phyloP scores from a whole-genome alignment of 495 filamentous ascomycete species.

The Saxispiralis lemnorum region DNA sequence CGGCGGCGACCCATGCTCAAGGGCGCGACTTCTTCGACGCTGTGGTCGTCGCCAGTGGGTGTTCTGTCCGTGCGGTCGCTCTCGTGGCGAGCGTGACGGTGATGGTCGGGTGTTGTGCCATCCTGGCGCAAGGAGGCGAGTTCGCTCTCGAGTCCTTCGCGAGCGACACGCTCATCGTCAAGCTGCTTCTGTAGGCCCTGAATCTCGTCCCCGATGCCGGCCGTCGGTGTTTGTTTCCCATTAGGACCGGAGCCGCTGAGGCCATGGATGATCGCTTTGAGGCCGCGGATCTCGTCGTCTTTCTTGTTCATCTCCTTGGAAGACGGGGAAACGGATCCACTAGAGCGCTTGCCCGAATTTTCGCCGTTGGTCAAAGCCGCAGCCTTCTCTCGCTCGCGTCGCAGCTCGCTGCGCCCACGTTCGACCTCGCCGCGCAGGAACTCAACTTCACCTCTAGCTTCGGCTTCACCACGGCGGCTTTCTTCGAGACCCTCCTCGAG shows the following conservation, averaged over 20 bases:
- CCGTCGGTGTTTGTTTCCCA: neutral
- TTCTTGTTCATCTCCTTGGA: slow-evolving; percentile 77
- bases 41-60: neutral
- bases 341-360: neutral
- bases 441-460: slow-evolving; percentile 89
- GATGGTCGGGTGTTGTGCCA: slow-evolving; percentile 12
- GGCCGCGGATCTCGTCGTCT: slow-evolving; percentile 88
- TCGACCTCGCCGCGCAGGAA: slow-evolving; percentile 93
- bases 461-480: slow-evolving; percentile 86
- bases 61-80: slow-evolving; percentile 36
- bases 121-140: slow-evolving; percentile 11
- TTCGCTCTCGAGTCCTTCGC: no score
- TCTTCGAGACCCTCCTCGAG: slow-evolving; percentile 94
- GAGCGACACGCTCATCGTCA: slow-evolving; percentile 24
- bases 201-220: slow-evolving; percentile 28
- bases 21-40: no score
- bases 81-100: slow-evolving; percentile 30
- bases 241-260: slow-evolving; percentile 37
- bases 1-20: slow-evolving; percentile 5
- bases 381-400: slow-evolving; percentile 77
- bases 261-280: slow-evolving; percentile 96
- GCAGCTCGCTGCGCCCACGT: slow-evolving; percentile 72
- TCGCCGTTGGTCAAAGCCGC: slow-evolving; percentile 35
- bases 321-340: slow-evolving; percentile 25
- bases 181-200: slow-evolving; percentile 36